Base-by-base conservation (phyloP, 306 rosid species). In the Benincasa hispida region DNA sequence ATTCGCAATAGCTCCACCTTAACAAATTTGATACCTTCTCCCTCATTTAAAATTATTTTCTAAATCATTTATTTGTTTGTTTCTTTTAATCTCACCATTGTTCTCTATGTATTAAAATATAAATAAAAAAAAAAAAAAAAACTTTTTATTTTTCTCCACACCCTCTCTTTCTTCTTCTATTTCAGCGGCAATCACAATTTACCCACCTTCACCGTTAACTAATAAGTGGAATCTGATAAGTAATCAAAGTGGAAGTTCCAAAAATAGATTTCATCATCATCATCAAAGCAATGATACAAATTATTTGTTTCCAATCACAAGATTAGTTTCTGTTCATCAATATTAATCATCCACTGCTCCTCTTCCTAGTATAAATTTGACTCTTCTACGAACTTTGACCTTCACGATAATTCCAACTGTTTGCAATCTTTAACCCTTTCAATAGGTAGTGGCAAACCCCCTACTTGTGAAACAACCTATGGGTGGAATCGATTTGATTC, bases 181-280 rank as follows among this genome's bases (percentile, higher is more conserved):
- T n/a, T n/a, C n/a, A n/a, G n/a, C n/a, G n/a, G n/a, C n/a, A n/a
- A n/a, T n/a, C n/a, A n/a, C n/a, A n/a, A n/a, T n/a, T n/a, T n/a
- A n/a, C n/a, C n/a, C n/a, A n/a, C n/a, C n/a, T n/a, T n/a, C n/a
- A n/a, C n/a, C n/a, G n/a, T n/a, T n/a, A n/a, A n/a, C n/a, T n/a
- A n/a, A n/a, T n/a, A n/a, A 95, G 78, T 95, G 99, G 99, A 90
- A 87, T 77, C 51, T 95, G 90, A 92, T 90, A 5, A 82, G 79
- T 61, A 45, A 81, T 11, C 92, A 88, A 13, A 83, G 86, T 18
- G 80, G 96, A 92, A 30, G 91, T 86, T 68, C 99, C 99, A 9
- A 89, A 90, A 79, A 96, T 95, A 22, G 99, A n/a, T n/a, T n/a
- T n/a, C 99, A n/a, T 74, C 89, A 87, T 59, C 66, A n/a, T n/a